These are phyloP conservation scores for Malassezia restricta DNA, from an alignment of 1,284 basidiomycete species.

Conservation along the genomic window DNA sequence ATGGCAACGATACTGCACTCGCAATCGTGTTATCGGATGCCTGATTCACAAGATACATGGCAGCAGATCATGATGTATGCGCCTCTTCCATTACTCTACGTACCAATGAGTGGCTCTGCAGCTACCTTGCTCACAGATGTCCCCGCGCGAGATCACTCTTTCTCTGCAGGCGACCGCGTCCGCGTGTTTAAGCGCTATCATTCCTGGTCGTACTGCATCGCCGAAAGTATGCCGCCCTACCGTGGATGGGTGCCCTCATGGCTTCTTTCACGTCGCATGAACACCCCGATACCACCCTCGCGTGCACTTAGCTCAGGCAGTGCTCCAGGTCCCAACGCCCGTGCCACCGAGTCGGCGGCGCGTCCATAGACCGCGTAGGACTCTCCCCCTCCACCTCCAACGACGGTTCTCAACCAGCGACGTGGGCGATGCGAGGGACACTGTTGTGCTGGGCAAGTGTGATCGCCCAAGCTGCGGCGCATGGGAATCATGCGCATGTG, in stretches of 20 bases:
- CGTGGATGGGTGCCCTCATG: slow-evolving; percentile 44
- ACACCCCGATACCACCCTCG: background rate
- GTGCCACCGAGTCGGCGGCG: background rate
- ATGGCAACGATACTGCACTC: slow-evolving; percentile 41
- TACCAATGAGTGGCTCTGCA: slow-evolving; percentile 84
- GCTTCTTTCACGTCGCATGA: slow-evolving; percentile 18
- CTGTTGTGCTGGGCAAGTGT: background rate
- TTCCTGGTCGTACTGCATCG: slow-evolving; percentile 69
- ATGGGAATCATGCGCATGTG: slow-evolving; percentile 26
- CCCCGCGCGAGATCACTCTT: slow-evolving; percentile 66
- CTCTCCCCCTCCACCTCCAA: background rate
- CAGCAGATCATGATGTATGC: slow-evolving; percentile 36
- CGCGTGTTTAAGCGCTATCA: slow-evolving; percentile 92
- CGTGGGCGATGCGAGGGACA: background rate
- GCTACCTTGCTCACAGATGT: slow-evolving; percentile 92
- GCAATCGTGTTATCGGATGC: background rate
- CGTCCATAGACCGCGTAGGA: background rate
- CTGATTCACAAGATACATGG: background rate
- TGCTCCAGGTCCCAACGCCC: background rate
- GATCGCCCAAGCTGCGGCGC: slow-evolving; percentile 12
- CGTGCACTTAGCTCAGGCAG: background rate
- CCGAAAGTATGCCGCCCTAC: slow-evolving; percentile 29
- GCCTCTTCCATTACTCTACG: slow-evolving; percentile 70
- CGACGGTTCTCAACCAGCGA: background rate
- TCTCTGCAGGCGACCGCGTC: slow-evolving; percentile 71